Evolutionary conservation across 768 basidiomycete genomes (phyloP).

Genomic region (Boletus bicolor): DNA sequence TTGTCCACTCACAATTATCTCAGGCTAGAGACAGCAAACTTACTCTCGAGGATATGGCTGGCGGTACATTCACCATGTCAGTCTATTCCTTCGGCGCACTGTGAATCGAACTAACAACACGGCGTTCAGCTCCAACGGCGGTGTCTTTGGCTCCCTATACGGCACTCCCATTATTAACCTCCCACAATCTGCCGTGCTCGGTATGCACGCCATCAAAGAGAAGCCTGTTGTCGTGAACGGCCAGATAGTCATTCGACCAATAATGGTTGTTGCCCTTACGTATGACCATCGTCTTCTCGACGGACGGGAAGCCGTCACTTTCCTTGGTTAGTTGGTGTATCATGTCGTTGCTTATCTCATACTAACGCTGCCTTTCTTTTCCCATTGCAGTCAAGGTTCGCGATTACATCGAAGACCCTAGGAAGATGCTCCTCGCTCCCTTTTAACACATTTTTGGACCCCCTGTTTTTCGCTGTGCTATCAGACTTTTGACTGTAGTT

Average conservation of each 20-base stretch:
- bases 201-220: slow-evolving; percentile 96
- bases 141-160: slow-evolving; percentile 95
- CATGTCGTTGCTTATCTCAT: background rate
- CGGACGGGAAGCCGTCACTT: slow-evolving; percentile 93
- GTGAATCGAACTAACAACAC: background rate
- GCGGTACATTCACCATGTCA: slow-evolving; percentile 98
- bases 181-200: slow-evolving; percentile 91
- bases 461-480: background rate
- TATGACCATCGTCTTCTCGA: slow-evolving; percentile 97
- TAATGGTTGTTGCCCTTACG: slow-evolving; percentile 92
- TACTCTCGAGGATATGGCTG: slow-evolving; percentile 97
- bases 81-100: slow-evolving; percentile 27
- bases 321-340: slow-evolving; percentile 71
- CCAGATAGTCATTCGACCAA: slow-evolving; percentile 93
- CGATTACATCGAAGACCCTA: slow-evolving; percentile 93
- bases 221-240: slow-evolving; percentile 88
- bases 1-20: slow-evolving; percentile 7
- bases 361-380: slow-evolving; percentile 2
- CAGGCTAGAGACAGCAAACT: slow-evolving; percentile 90
- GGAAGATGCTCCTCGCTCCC: slow-evolving; percentile 74
- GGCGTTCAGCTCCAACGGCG: slow-evolving; percentile 85
- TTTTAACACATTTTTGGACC: slow-evolving; percentile 10
- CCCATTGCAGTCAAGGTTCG: slow-evolving; percentile 71
- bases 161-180: slow-evolving; percentile 99
- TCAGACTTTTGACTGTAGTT: slow-evolving; percentile 9